Evolutionary conservation across 2,329 filamentous ascomycete species (phyloP).

Genomic region (Nemania diffusa): DNA sequence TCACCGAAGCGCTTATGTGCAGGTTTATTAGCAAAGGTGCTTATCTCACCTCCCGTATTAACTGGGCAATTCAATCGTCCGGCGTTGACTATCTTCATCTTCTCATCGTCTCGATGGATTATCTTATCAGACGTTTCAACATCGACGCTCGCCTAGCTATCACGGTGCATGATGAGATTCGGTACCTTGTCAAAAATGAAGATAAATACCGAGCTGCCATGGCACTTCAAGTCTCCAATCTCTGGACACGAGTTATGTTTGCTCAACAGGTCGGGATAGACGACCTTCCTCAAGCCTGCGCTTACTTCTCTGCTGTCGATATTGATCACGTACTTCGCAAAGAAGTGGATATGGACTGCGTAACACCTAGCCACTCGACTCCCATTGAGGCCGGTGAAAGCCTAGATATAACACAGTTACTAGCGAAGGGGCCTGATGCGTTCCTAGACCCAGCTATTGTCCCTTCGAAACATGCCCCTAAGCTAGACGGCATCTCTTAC

Average conservation of each 20-base stretch:
- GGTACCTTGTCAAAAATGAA: slow-evolving; percentile 85
- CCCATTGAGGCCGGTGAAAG: slow-evolving; percentile 87
- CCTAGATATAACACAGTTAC: slow-evolving; percentile 81
- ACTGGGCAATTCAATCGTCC: slow-evolving; percentile 98
- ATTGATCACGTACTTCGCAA: slow-evolving; percentile 96
- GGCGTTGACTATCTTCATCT: slow-evolving; percentile 98
- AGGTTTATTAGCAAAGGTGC: slow-evolving; percentile 88
- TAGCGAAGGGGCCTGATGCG: slow-evolving; percentile 76
- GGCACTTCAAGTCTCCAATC: slow-evolving; percentile 91
- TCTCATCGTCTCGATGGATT: slow-evolving; percentile 94
- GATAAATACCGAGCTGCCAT: slow-evolving; percentile 92
- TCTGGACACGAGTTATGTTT: slow-evolving; percentile 99
- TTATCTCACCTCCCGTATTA: slow-evolving; percentile 96
- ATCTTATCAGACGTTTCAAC: slow-evolving; percentile 85
- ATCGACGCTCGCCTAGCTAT: slow-evolving; percentile 87
- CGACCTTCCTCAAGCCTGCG: slow-evolving; percentile 92
- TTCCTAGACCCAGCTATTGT: slow-evolving; percentile 72
- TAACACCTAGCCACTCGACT: slow-evolving; percentile 85
- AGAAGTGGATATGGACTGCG: slow-evolving; percentile 97
- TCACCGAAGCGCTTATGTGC: slow-evolving; percentile 93
- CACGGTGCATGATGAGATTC: slow-evolving; percentile 97
- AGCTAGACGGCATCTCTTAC: slow-evolving; percentile 73
- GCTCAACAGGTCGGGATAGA: slow-evolving; percentile 95
- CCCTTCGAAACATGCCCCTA: slow-evolving; percentile 64
- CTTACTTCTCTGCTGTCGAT: slow-evolving; percentile 95